Base-by-base conservation (phyloP, 371 early-diverging fungal species). In the Mucor racemosus region DNA sequence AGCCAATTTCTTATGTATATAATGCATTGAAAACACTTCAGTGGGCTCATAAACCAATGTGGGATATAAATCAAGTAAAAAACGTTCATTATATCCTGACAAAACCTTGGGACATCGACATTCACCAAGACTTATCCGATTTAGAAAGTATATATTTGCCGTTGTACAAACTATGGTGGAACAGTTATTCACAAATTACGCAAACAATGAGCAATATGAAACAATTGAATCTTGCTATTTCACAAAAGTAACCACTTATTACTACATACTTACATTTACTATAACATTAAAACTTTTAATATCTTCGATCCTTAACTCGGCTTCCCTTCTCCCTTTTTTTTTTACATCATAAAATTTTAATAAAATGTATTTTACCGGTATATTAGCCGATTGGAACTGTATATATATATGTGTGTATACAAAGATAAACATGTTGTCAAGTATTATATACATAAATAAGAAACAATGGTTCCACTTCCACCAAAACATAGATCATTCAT, bases 21-120 rank as follows among this genome's bases (percentile, higher is more conserved):
- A 87, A 87, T 62, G 85, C 88, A 3, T 68, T 86, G 19, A 86
- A 86, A 56, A 83, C 84, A 4, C 67, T 86, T n/a, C 71, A 73
- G 11, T 66, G 58, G 46, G 75, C 76, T 39, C 88, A 87, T 63
- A 10, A 62, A 26, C 61, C 70, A 1, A 75, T 86, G 66, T 87
- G 88, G 88, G 56, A 74, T 31, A 50, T 68, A 3, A n/a, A 50
- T 0, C 40, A 57, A 33, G 64, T 79, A 0, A 76, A 77, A 38
- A 78, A 78, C 67, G 72, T 77, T 39, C 72, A 79, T 39, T 79
- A 72, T 44, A 79, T 79, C 10, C 42, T 74, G 15, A 50, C 57
- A 7, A 79, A 79, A 34, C 79, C 79, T n/a, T 79, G 79, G 79
- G 76, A 74, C 36, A 48, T 64, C 11, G 56, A 62, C 33, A 17